These are phyloP conservation scores for Scheffersomyces illinoinensis DNA, from an alignment of 1,139 yeast species.

Conservation along the genomic window DNA sequence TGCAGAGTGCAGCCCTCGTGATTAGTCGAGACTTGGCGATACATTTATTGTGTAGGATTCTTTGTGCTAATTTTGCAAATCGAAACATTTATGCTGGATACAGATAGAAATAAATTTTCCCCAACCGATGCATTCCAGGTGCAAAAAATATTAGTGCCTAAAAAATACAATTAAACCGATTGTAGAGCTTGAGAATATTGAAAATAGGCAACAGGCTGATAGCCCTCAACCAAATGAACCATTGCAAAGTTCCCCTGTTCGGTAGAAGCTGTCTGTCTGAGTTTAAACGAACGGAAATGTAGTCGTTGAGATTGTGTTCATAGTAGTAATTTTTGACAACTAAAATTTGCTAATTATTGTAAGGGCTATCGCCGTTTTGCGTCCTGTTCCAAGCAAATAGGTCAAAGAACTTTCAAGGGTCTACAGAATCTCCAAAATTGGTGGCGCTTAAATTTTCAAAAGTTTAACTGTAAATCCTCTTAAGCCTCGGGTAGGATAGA, in stretches of 20 bases:
- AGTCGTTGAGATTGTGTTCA: background rate
- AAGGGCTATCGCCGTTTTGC: background rate
- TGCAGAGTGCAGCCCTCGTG: background rate
- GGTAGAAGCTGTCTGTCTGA: background rate
- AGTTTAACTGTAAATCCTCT: no score
- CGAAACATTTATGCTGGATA: background rate
- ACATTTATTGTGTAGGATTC: background rate
- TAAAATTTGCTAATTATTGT: no score
- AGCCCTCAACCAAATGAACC: background rate
- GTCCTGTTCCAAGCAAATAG: background rate
- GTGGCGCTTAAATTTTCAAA: background rate
- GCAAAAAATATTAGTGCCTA: background rate
- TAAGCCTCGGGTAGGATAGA: background rate
- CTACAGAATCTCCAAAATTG: background rate
- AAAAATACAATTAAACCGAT: background rate
- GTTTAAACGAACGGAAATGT: background rate
- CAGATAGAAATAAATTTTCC: background rate
- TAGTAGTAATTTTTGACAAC: no score
- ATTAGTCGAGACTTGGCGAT: background rate
- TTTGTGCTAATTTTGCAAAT: background rate
- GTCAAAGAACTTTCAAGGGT: background rate
- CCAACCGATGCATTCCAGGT: background rate
- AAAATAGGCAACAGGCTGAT: background rate
- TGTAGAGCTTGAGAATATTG: background rate
- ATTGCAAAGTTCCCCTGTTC: background rate